Percentiles rank a stretch among this genome's conserved stretches.
These are phyloP conservation scores for Pythium dissotocum DNA, from an alignment of 352 stramenopile species.

Conservation along the genomic window DNA sequence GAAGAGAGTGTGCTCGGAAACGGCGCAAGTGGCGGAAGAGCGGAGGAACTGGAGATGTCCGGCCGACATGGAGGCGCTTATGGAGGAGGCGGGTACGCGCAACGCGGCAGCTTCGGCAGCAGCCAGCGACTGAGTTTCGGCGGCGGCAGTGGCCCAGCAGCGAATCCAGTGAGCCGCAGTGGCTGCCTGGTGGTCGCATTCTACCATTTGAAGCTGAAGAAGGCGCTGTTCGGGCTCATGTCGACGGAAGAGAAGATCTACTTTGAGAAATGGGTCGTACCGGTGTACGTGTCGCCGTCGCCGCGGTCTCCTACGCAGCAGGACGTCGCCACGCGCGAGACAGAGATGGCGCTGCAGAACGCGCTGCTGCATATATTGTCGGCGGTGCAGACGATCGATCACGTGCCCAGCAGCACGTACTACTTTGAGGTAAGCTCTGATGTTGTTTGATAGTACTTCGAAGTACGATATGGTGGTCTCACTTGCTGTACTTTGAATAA, in stretches of 20 bases:
- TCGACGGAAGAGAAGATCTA: slow-evolving; percentile 84
- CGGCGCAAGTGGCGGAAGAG: neutral
- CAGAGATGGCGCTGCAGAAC: slow-evolving; percentile 68
- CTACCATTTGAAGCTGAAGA: slow-evolving; percentile 83
- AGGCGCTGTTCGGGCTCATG: slow-evolving; percentile 81
- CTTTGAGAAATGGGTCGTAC: slow-evolving; percentile 86
- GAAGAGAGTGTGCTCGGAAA: slow-evolving; percentile 45
- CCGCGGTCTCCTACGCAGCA: slow-evolving; percentile 45
- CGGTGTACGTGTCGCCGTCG: slow-evolving; percentile 56
- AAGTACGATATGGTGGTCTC: too few species aligned
- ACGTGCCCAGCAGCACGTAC: slow-evolving; percentile 83
- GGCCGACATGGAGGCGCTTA: slow-evolving; percentile 33
- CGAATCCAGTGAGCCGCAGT: slow-evolving; percentile 12
- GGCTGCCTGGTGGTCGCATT: slow-evolving; percentile 73
- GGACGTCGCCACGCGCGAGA: slow-evolving; percentile 53
- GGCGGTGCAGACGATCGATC: slow-evolving; percentile 75
- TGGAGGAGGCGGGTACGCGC: slow-evolving; percentile 18
- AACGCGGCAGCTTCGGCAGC: slow-evolving; percentile 22
- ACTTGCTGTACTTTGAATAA: too few species aligned
- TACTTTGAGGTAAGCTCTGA: slow-evolving; percentile 62
- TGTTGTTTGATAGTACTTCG: too few species aligned
- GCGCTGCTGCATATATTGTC: slow-evolving; percentile 71
- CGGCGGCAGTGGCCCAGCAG: neutral
- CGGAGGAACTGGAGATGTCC: slow-evolving; percentile 12
- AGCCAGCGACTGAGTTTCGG: slow-evolving; percentile 15